Base-by-base conservation (phyloP, 2,329 filamentous ascomycete species). In the Penicillium concentricum region DNA sequence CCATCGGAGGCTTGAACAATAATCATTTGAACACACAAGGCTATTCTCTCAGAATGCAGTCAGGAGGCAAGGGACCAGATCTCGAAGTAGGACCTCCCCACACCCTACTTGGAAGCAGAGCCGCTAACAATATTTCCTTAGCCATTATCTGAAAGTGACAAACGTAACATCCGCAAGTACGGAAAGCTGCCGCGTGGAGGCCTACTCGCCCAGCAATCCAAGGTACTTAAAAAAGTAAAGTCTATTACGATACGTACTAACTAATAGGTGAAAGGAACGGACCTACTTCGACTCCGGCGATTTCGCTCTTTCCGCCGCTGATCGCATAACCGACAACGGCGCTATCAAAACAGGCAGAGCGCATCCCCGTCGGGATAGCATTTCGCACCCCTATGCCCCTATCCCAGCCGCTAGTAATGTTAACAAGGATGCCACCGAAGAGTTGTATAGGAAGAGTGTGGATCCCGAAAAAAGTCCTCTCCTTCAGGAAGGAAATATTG, bases 271-370 rank as follows among this genome's bases (percentile, higher is more conserved):
- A 24, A 46, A 71, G 68, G 51, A 69, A 51, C 64, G 65, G 39
- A 67, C 43, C 10, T 70, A 70, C 56, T 71, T 69, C 51, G 68
- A 71, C n/a, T 70, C 69, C 9, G 67, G 67, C 37, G 69, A 71
- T 56, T 66, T 63, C 28, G 67, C 68, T 52, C 61, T 70, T 58
- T 66, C 66, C 22, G 55, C 65, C 18, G 59, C 64, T 49, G 16
- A 66, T 39, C 52, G 42, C 22, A 56, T 48, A 28, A 69, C 67
- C 20, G 61, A 70, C 51, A 55, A 61, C 32, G 66, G 64, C 15
- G 59, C 49, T 38, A 59, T 69, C 35, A 51, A 64, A 47, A 65
- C 67, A 2, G 69, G 67, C 39, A 63, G 44, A 47, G 57, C 51
- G 4, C 67, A 70, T 62, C 67, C 68, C 44, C 38, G 61, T 18